Base-by-base conservation (phyloP, 1,139 yeast genomes). In the Candida glucosophila region DNA sequence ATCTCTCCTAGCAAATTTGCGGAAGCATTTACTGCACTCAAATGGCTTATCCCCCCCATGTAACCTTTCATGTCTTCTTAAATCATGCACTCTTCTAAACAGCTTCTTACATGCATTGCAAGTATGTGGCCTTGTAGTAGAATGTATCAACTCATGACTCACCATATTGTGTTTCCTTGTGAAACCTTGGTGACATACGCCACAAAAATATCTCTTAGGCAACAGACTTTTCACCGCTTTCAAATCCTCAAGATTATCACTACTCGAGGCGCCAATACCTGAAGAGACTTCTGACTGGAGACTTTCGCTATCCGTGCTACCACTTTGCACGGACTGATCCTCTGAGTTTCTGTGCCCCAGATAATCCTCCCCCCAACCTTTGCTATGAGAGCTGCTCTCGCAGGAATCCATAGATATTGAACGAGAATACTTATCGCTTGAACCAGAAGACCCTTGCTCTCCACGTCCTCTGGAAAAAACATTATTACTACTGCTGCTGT, bases 41-140 rank as follows among this genome's bases (percentile, higher is more conserved):
- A 57, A 77, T 2, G 90, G 88, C 44, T 72, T 75, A 38, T 74
- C 85, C 20, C 90, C 90, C 0, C 86, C 71, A 43, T 82, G 94
- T 18, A 77, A 58, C 46, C 77, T 77, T 35, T 71, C 72, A 43
- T 82, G 94, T 23, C 94, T 61, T 43, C 75, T 78, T 39, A 81
- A 59, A 47, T 82, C 93, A 46, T 81, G 90, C 19, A 74, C 67
- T 22, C 93, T 60, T 32, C 92, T 64, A 45, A 82, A 82, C 38
- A 64, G 67, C 26, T 70, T 56, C 30, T 66, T 58, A 42, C 94
- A 82, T 10, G 68, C 65, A n/a, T 66, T 41, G 48, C 94, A 82
- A 14, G 58, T 53, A 50, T 70, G 83, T 2, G 88, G 86, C 44
- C 74, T 77, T 32, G 67, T 64, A 24, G 70, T 65, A 8, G 82